phyloP scores from a whole-genome alignment of 2,329 filamentous ascomycete genomes.

The Didymella segeticola region DNA sequence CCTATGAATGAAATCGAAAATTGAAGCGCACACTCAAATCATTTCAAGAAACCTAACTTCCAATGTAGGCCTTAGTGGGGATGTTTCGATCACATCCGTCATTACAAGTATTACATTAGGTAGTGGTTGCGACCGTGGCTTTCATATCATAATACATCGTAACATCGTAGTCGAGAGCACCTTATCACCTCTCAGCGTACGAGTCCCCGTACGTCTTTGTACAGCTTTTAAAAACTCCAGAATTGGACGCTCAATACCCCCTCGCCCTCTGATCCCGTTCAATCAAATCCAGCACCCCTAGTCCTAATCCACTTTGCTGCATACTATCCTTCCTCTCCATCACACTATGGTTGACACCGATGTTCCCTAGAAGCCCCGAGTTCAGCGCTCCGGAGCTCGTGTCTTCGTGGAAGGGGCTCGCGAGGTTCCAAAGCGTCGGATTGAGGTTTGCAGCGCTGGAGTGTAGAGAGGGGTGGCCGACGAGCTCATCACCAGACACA shows the following conservation, averaged over 20 bases:
- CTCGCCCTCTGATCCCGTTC: conserved; percentile 28
- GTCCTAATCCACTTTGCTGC: conserved; percentile 12
- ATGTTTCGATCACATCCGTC: neutral
- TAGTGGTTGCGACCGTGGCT: conserved; percentile 10
- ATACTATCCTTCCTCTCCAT: conserved; percentile 15
- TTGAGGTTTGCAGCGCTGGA: conserved; percentile 9
- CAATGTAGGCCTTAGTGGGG: too few species aligned
- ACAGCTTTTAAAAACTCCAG: too few species aligned
- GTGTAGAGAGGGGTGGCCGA: neutral
- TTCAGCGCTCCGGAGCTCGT: neutral
- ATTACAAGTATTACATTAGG: conserved; percentile 14
- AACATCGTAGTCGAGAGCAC: conserved; percentile 4
- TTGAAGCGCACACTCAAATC: neutral
- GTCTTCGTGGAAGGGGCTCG: conserved; percentile 35
- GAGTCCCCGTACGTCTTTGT: too few species aligned
- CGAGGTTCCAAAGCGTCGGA: conserved; percentile 35
- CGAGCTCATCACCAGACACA: neutral
- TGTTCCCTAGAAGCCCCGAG: neutral
- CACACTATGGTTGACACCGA: conserved; percentile 7
- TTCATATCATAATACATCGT: conserved; percentile 2
- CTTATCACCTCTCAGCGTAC: too few species aligned
- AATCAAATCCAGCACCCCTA: conserved; percentile 29
- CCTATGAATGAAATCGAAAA: neutral
- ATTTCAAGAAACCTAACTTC: too few species aligned
- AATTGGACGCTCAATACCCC: conserved; percentile 21